Conservation (phyloP, 2,329 filamentous ascomycete species). For the Sphaerulina populicola region DNA sequence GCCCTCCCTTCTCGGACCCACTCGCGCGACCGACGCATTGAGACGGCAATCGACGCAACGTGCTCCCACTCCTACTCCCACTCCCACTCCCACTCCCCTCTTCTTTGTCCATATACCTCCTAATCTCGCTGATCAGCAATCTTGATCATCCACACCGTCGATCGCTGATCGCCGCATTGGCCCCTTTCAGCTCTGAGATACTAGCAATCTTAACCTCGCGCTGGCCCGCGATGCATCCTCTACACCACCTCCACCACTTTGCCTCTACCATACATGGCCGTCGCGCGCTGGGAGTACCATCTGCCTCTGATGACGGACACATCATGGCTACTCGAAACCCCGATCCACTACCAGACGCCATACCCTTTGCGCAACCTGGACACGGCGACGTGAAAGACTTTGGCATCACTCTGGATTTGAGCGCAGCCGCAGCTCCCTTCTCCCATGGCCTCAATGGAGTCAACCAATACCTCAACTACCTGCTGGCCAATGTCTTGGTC, state of each 20-base stretch:
- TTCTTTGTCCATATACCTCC: not conserved
- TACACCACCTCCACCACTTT: constrained; percentile 21
- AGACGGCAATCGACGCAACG: not conserved
- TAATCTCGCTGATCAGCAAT: not conserved
- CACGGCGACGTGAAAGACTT: constrained; percentile 12
- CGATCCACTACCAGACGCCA: constrained; percentile 13
- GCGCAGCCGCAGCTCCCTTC: constrained; percentile 19
- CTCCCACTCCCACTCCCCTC: no score
- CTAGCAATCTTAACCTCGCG: constrained; percentile 11
- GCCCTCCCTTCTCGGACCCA: not conserved
- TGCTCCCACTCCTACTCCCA: no score
- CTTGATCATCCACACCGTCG: not conserved
- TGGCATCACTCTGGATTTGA: constrained; percentile 18
- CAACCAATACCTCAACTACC: constrained; percentile 41
- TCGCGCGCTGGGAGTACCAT: constrained; percentile 5
- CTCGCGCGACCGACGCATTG: not conserved
- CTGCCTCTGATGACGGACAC: constrained; percentile 15
- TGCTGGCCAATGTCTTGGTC: constrained; percentile 40
- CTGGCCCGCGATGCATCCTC: constrained; percentile 19
- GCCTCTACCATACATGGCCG: constrained; percentile 8
- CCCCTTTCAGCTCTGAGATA: constrained; percentile 4
- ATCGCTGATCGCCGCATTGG: constrained; percentile 7
- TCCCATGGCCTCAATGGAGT: constrained; percentile 42
- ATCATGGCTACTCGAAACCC: constrained; percentile 18
- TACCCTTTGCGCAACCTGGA: constrained; percentile 8